A percentile compares a stretch with the other conserved stretches of the same genome.
phyloP scores from a whole-genome alignment of 225 moss, liverwort and hornwort species.

The Neckera pumila region DNA sequence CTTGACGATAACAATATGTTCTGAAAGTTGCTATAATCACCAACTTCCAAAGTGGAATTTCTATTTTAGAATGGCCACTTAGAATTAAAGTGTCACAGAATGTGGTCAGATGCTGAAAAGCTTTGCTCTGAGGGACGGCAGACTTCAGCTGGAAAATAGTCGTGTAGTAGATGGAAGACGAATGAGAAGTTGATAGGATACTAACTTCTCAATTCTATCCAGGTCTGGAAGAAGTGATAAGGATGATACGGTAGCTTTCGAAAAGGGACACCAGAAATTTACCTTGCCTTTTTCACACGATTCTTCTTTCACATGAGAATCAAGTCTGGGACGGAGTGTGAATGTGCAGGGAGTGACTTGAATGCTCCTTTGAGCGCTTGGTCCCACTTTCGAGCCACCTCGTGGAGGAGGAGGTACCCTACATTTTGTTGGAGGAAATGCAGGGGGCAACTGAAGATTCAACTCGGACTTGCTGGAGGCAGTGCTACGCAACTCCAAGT shows the following conservation, averaged over 20 bases:
- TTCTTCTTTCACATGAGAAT: constrained; percentile 4
- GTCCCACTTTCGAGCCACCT: constrained; percentile 7
- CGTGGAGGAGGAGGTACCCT: constrained; percentile 8
- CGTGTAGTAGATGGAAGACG: neutral
- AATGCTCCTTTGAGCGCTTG: neutral
- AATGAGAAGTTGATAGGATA: neutral
- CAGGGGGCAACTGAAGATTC: neutral
- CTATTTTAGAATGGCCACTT: too few species aligned
- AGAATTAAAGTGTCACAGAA: neutral
- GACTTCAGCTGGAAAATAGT: neutral
- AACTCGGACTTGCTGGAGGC: neutral
- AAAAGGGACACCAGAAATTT: neutral
- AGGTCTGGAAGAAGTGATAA: neutral
- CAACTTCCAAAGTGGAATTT: neutral
- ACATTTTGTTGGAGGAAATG: neutral
- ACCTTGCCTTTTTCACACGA: neutral
- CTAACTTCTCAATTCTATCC: neutral
- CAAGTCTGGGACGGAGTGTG: neutral
- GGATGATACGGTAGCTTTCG: neutral
- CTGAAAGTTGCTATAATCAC: neutral
- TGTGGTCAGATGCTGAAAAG: neutral
- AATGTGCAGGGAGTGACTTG: neutral
- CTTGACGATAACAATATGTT: neutral
- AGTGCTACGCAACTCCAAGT: neutral
- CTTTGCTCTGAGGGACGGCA: neutral